Percentiles rank a stretch among this genome's conserved stretches.
Conservation (phyloP, 2,329 filamentous ascomycete species). For the Pyricularia grisea region DNA sequence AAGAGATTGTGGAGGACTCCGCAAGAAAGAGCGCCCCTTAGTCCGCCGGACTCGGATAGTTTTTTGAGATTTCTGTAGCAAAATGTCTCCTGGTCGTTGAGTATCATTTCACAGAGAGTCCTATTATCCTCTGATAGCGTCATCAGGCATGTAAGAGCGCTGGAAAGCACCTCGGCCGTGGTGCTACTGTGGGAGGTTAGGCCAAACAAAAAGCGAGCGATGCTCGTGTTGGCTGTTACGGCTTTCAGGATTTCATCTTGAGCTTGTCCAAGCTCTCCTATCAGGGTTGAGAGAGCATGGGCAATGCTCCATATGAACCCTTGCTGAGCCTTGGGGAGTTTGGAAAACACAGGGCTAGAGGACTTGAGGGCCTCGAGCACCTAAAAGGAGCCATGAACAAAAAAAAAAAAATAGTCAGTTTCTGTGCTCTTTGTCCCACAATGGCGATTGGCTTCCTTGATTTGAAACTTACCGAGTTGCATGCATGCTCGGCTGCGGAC, state of each 20-base stretch:
- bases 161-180: slow-evolving; percentile 32
- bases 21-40: slow-evolving; percentile 46
- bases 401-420: slow-evolving; percentile 7
- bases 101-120: slow-evolving; percentile 40
- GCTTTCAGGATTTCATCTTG: slow-evolving; percentile 50
- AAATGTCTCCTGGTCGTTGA: slow-evolving; percentile 33
- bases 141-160: slow-evolving; percentile 45
- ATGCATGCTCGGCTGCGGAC: slow-evolving; percentile 48
- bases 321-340: slow-evolving; percentile 43
- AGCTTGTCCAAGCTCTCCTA: slow-evolving; percentile 46
- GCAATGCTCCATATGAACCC: slow-evolving; percentile 43
- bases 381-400: slow-evolving; percentile 11
- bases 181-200: slow-evolving; percentile 32
- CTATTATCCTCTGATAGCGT: slow-evolving; percentile 52
- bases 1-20: slow-evolving; percentile 56
- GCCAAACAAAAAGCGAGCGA: slow-evolving; percentile 45
- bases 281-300: slow-evolving; percentile 41
- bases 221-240: slow-evolving; percentile 36
- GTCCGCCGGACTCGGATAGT: slow-evolving; percentile 35
- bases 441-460: neutral
- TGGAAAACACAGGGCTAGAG: slow-evolving; percentile 31
- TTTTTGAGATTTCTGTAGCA: slow-evolving; percentile 40
- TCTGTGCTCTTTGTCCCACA: neutral
- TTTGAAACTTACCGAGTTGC: slow-evolving; percentile 33
- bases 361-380: slow-evolving; percentile 23